Base-by-base conservation (phyloP, 2,329 filamentous ascomycete genomes). In the Claviceps citrina region DNA sequence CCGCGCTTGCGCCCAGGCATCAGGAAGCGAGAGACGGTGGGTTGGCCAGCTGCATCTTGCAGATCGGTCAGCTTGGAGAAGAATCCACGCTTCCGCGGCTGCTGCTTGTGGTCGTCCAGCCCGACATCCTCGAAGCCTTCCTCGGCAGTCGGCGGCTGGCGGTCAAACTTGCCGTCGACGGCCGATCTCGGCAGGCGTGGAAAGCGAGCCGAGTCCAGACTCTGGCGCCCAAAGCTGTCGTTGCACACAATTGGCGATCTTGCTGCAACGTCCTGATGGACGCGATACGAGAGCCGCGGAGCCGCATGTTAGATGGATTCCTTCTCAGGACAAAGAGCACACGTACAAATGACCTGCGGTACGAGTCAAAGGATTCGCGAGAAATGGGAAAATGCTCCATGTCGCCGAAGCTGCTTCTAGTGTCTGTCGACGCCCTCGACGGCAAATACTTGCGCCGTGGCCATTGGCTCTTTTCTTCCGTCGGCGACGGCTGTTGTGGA, bases 331-430 rank as follows among this genome's bases (percentile, higher is more conserved):
- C n/a, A n/a, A n/a, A n/a, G 15, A 15, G 28, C 28, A 12, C 12
- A 68, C 81, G 51, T 72, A 94, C 89, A 66, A 96, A 96, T 47
- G 87, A 95, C 53, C 91, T 78, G 47, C 91, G 73, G 63, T 96
- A 96, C 3, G 87, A 94, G 58, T 96, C 91, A 55, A 96, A 96
- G 2, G 87, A 95, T 63, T 96, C 91, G 53, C 89, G 76, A 28
- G 87, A 94, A 57, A 96, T 96, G 47, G 82, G 85, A 58, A 96
- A 96, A 12, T 82, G 86, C 56, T 96, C 89, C 51, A 86, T 87
- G 46, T 93, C 85, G 51, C 78, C 77, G 44, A 84, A 66, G 50
- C 81, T 74, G 54, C 71, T 76, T 41, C 63, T 62, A 25, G 65
- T 70, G 47, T 74, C 70, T 48, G 64, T 68, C 5, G 74, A 77